A percentile compares a stretch with the other conserved stretches of the same genome.
These are phyloP conservation scores for Penicillium silybi DNA, from an alignment of 495 filamentous ascomycete genomes.

Conservation along the genomic window DNA sequence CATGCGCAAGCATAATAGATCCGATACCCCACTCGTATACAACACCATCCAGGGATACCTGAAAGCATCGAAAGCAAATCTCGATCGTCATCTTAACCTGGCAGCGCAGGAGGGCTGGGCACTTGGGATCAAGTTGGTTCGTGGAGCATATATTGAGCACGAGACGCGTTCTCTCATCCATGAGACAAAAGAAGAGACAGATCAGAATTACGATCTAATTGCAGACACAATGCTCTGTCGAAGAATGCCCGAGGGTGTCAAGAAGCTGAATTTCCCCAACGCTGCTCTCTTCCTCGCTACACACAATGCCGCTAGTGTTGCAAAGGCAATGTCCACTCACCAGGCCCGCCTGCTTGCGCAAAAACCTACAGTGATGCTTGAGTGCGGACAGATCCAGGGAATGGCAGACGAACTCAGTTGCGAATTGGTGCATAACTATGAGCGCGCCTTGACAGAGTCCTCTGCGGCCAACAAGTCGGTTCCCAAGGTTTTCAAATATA, in stretches of 20 bases:
- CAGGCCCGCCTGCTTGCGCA: constrained; percentile 17
- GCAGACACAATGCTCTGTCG: constrained; percentile 27
- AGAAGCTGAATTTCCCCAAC: constrained; percentile 24
- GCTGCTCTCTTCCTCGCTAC: constrained; percentile 38
- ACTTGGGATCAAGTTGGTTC: constrained; percentile 37
- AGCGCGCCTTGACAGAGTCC: constrained; percentile 12
- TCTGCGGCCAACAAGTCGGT: constrained; percentile 13
- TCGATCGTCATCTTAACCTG: constrained; percentile 27
- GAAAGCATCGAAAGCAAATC: constrained; percentile 31
- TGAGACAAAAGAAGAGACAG: constrained; percentile 39
- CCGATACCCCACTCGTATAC: constrained; percentile 25
- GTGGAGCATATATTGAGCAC: constrained; percentile 39
- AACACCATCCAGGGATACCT: constrained; percentile 43
- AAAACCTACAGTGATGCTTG: constrained; percentile 24
- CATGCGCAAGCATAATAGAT: constrained; percentile 36
- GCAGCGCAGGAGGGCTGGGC: constrained; percentile 31
- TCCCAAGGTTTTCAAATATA: constrained; percentile 34
- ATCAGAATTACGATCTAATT: constrained; percentile 38
- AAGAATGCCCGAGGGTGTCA: constrained; percentile 10
- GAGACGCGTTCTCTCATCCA: constrained; percentile 38
- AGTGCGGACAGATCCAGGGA: constrained; percentile 61
- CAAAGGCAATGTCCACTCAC: constrained; percentile 28
- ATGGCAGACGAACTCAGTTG: constrained; percentile 39
- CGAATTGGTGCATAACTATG: constrained; percentile 26
- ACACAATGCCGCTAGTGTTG: constrained; percentile 33